phyloP scores from a whole-genome alignment of 2,329 filamentous ascomycete genomes.

The Talaromyces marneffei region DNA sequence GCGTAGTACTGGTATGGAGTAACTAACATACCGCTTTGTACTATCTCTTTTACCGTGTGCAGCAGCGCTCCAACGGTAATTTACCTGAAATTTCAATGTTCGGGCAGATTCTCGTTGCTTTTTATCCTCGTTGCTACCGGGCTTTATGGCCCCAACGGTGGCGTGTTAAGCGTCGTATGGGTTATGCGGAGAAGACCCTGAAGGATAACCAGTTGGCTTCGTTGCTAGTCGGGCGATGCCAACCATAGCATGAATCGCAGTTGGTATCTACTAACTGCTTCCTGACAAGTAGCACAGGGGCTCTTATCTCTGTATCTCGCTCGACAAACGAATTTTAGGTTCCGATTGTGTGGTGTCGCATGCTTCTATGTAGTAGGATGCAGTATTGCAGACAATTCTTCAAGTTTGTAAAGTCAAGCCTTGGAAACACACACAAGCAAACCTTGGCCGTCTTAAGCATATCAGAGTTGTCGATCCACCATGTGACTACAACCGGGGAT shows the following conservation, averaged over 20 bases:
- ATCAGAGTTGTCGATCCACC: background rate
- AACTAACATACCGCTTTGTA: background rate
- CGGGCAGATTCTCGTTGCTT: background rate
- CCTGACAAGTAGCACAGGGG: background rate
- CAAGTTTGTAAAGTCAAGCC: background rate
- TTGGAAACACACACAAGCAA: background rate
- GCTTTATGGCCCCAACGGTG: background rate
- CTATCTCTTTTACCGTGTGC: background rate
- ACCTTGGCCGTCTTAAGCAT: background rate
- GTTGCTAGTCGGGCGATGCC: background rate
- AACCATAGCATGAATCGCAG: background rate
- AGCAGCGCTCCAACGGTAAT: background rate
- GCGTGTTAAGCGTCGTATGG: background rate
- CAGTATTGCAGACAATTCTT: background rate
- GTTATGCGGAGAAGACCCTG: conserved; percentile 1
- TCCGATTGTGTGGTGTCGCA: background rate
- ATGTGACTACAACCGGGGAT: background rate
- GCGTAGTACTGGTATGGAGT: too few species aligned
- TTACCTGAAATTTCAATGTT: background rate
- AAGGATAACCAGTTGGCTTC: background rate
- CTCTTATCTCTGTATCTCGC: background rate
- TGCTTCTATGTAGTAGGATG: background rate
- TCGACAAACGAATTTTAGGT: background rate
- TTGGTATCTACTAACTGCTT: background rate
- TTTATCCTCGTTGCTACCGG: background rate